Conservation (phyloP, 306 rosid genomes). For the Ziziphus jujuba region DNA sequence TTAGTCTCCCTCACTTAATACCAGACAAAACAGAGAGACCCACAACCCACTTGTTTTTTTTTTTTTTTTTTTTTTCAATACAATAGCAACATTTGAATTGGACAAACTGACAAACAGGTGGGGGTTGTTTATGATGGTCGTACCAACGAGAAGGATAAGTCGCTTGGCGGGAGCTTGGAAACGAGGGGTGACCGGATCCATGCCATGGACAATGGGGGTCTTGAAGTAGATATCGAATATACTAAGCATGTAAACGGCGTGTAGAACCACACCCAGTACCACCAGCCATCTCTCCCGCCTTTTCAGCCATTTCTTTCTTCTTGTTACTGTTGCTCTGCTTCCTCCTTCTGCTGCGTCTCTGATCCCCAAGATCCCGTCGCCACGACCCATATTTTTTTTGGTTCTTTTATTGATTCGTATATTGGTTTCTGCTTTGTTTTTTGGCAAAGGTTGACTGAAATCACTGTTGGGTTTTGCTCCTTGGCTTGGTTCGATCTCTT, state of each 20-base stretch:
- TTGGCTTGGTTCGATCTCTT: conserved; percentile 6
- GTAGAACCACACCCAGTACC: conserved; percentile 68
- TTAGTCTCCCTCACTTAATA: not conserved
- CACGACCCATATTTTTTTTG: conserved; percentile 27
- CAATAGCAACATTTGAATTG: not conserved
- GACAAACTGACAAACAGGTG: conserved; percentile 35
- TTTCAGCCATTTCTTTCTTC: conserved; percentile 51
- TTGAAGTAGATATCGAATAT: conserved; percentile 90
- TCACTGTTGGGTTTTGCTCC: not conserved
- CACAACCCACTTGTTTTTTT: too few relatives aligned
- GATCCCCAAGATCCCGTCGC: conserved; percentile 59
- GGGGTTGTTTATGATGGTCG: conserved; percentile 24
- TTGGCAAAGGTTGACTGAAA: too few relatives aligned
- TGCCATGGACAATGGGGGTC: conserved; percentile 78
- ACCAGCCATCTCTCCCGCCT: conserved; percentile 77
- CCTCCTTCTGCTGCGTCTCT: conserved; percentile 16
- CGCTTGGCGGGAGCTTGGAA: conserved; percentile 83
- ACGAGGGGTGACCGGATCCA: conserved; percentile 70
- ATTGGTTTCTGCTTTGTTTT: not conserved
- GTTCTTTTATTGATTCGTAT: not conserved
- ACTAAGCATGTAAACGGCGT: conserved; percentile 87
- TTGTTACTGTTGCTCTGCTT: conserved; percentile 10
- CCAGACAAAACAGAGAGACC: not conserved
- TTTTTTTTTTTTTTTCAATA: too few relatives aligned
- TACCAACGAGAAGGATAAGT: conserved; percentile 71